These are phyloP conservation scores for Ceratocystis variospora DNA, from an alignment of 2,329 filamentous ascomycete genomes.

Conservation along the genomic window DNA sequence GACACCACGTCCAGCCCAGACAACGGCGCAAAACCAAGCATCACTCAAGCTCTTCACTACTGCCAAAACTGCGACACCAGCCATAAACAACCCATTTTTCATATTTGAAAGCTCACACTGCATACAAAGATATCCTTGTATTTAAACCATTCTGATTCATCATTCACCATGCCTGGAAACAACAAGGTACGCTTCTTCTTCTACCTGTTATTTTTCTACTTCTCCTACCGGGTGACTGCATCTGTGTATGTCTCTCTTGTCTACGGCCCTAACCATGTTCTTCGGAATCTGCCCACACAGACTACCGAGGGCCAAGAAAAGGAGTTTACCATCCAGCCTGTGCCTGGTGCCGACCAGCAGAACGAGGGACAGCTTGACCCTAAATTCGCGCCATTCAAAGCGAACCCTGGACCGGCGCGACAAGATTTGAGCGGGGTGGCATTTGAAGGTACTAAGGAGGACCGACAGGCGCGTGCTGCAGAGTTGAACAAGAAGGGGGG, in stretches of 20 bases:
- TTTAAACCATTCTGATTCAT: background rate
- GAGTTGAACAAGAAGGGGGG: conserved; percentile 46
- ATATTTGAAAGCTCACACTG: background rate
- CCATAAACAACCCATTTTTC: background rate
- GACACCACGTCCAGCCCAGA: background rate
- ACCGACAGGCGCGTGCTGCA: conserved; percentile 49
- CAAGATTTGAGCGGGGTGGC: conserved; percentile 39
- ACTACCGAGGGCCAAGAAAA: conserved; percentile 27
- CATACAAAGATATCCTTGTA: background rate
- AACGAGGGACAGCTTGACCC: conserved; percentile 25
- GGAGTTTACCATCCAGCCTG: conserved; percentile 34
- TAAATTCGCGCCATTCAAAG: conserved; percentile 39
- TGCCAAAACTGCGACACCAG: background rate
- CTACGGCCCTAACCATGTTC: conserved; percentile 14
- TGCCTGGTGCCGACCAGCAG: conserved; percentile 26
- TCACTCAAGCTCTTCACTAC: background rate
- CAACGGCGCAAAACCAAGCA: background rate
- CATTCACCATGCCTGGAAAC: conserved; percentile 16
- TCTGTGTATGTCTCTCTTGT: conserved; percentile 13
- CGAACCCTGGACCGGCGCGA: conserved; percentile 45
- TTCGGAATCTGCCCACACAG: conserved; percentile 7
- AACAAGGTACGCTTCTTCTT: conserved; percentile 18
- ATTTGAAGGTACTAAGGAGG: conserved; percentile 52
- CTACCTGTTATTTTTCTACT: conserved; percentile 14
- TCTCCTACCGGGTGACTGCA: conserved; percentile 9